Percentiles rank a stretch among this genome's conserved stretches.
phyloP scores from a whole-genome alignment of 1,284 basidiomycete species.

The Pseudozyma hubeiensis region DNA sequence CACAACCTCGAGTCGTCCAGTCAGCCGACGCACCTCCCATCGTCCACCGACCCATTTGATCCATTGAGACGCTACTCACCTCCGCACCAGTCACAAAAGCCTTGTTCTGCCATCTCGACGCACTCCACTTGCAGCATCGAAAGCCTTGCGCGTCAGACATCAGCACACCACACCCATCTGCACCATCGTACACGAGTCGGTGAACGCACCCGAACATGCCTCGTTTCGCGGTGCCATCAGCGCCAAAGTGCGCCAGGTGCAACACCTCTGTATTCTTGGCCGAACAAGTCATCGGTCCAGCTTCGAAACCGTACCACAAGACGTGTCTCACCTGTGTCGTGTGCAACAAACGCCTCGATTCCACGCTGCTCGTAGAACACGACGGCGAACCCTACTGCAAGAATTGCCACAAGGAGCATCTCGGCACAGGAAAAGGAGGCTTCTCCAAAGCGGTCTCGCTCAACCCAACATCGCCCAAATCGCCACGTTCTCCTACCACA shows the following conservation, averaged over 20 bases:
- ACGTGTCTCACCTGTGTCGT: constrained; percentile 65
- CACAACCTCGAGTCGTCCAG: background rate
- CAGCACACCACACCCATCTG: background rate
- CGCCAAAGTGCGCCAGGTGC: constrained; percentile 67
- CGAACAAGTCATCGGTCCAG: constrained; percentile 67
- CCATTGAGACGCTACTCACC: too few relatives aligned
- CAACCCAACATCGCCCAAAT: constrained; percentile 49
- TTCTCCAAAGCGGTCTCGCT: constrained; percentile 65
- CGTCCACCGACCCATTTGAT: too few relatives aligned
- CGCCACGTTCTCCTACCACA: constrained; percentile 26
- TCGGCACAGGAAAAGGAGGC: constrained; percentile 66
- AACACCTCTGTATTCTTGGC: constrained; percentile 64
- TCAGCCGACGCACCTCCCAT: background rate
- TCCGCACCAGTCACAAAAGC: too few relatives aligned
- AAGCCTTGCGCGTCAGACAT: too few relatives aligned
- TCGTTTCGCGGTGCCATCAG: constrained; percentile 51
- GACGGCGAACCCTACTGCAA: constrained; percentile 67
- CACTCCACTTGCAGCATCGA: too few relatives aligned
- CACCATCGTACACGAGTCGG: background rate
- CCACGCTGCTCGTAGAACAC: constrained; percentile 65
- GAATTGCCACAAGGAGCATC: constrained; percentile 64
- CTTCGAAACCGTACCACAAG: constrained; percentile 64
- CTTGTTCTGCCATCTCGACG: too few relatives aligned
- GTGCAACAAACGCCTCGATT: constrained; percentile 66
- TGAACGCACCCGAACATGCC: constrained; percentile 35